A percentile compares a stretch with the other conserved stretches of the same genome.
These are phyloP conservation scores for Geotrichum macrosporum DNA, from an alignment of 1,139 yeast species.

Conservation along the genomic window DNA sequence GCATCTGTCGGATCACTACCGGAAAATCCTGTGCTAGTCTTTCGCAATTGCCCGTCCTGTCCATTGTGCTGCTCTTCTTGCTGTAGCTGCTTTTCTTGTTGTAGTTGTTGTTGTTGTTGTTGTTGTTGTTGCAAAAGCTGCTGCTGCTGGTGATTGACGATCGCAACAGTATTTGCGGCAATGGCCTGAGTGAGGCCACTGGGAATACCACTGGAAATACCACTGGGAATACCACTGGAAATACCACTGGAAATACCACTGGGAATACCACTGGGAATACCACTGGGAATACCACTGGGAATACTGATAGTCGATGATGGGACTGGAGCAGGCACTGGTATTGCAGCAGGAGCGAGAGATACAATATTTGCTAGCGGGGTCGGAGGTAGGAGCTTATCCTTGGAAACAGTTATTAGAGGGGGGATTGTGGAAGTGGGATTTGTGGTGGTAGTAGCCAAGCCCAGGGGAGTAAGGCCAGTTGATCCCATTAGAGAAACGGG, in stretches of 20 bases:
- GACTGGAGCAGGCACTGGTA: too few relatives aligned
- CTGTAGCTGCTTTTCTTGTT: conserved; percentile 9
- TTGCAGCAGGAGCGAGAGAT: conserved; percentile 8
- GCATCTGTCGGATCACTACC: conserved; percentile 19
- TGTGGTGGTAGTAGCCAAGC: conserved; percentile 4
- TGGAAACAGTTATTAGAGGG: too few relatives aligned
- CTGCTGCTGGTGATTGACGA: conserved; percentile 1
- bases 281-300: too few relatives aligned
- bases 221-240: too few relatives aligned
- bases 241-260: too few relatives aligned
- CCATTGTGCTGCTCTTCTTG: conserved; percentile 10
- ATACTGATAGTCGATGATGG: too few relatives aligned
- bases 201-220: background rate
- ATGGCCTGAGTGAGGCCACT: conserved; percentile 6
- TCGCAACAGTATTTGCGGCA: conserved; percentile 15
- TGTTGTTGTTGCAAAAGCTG: background rate
- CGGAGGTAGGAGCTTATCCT: background rate
- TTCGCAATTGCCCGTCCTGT: conserved; percentile 5
- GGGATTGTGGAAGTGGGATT: too few relatives aligned
- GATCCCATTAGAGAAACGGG: conserved; percentile 13
- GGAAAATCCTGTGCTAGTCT: background rate
- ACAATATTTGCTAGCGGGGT: conserved; percentile 19
- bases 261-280: too few relatives aligned
- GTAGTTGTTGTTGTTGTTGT: background rate
- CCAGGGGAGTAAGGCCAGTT: conserved; percentile 21